Evolutionary conservation across 352 stramenopile genomes (phyloP), one percentile per base, ranked within the genome.

Genomic region (Pythium folliculosum): DNA sequence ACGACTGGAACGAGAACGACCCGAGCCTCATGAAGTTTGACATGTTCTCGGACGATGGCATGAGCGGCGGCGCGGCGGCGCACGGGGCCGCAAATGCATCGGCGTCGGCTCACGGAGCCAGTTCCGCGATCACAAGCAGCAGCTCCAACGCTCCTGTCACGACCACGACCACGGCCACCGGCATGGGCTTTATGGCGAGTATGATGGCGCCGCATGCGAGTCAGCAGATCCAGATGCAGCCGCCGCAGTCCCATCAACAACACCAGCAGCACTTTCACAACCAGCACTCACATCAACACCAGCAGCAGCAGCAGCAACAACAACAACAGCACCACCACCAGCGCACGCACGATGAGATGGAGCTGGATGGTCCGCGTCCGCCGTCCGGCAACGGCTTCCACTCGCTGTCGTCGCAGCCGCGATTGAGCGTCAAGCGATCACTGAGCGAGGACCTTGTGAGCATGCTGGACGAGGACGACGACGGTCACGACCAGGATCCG

Each of bases 1-100:
- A 94, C 60, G 88, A 95, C 72, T 95, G 88, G 88, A 95, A 92
- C 63, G 87, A 95, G 61, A 84, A 76, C 63, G 86, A 90, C 55
- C 63, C 75, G 30, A 86, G 76, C 60, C 86, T 93, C 49, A 69
- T 72, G 35, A 89, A 90, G 69, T 85, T 92, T 48, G 82, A 90
- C 64, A 88, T 90, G 76, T 84, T 91, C 35, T 73, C 71, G 16
- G 60, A 65, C 57, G 67, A 73, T 19, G 35, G 37, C 25, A 59
- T 61, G 50, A 40, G 43, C 23, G 25, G 17, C 17, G 7, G 23
- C 6, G 27, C 51, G 4, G 17, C 57, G 9, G 12, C 50, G n/a
- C n/a, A n/a, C n/a, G n/a, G n/a, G 1, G 32, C 63, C 32, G 17
- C 45, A 6, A 22, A 13, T 22, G 8, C 63, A 8, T 51, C 52